These are phyloP conservation scores for Scutellaria barbata DNA, from an alignment of 257 asterid species.

Conservation along the genomic window DNA sequence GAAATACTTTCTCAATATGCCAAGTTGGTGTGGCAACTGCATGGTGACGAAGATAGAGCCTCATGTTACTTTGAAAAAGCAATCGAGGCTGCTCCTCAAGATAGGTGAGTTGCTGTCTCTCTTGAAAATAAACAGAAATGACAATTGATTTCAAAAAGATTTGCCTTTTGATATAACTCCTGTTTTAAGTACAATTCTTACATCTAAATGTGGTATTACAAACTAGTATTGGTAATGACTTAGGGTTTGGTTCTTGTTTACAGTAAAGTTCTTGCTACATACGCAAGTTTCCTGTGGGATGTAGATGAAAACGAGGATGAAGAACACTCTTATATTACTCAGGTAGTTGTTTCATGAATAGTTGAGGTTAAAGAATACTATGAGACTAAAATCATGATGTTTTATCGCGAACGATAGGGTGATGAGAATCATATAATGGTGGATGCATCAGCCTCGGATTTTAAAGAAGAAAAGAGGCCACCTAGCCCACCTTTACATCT, in stretches of 20 bases:
- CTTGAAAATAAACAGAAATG: background rate
- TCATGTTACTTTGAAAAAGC: constrained; percentile 67
- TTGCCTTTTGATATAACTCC: background rate
- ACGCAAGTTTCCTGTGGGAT: constrained; percentile 83
- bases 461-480: constrained; percentile 52
- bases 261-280: constrained; percentile 84
- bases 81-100: constrained; percentile 64
- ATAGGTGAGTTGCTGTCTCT: constrained; percentile 50
- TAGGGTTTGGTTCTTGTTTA: constrained; percentile 30
- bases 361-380: constrained; percentile 10
- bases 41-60: constrained; percentile 63
- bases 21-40: constrained; percentile 69
- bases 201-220: background rate
- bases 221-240: background rate
- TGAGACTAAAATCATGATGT: constrained; percentile 6
- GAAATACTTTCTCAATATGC: constrained; percentile 62
- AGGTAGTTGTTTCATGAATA: constrained; percentile 43
- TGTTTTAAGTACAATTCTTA: background rate
- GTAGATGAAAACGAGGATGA: constrained; percentile 60
- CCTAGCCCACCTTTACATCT: constrained; percentile 76
- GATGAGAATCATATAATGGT: constrained; percentile 35
- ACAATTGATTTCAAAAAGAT: background rate
- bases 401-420: constrained; percentile 43
- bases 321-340: constrained; percentile 39
- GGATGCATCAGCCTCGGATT: constrained; percentile 32